Base-by-base conservation (phyloP, 345 rosid species). In the Raphanus sativus region DNA sequence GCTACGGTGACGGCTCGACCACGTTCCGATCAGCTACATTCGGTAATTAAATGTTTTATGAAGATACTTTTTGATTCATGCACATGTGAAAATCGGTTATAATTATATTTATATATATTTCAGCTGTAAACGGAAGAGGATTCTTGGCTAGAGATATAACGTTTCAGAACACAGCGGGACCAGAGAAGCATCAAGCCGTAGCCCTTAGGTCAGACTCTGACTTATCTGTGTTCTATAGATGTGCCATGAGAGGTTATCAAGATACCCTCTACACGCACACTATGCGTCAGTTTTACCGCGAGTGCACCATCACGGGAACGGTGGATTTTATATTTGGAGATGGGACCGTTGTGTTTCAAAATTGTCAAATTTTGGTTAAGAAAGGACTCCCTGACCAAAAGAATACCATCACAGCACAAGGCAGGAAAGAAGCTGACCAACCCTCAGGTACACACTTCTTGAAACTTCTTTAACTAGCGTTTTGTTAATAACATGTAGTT, bases 281-380 rank as follows among this genome's bases (percentile, higher is more conserved):
- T 2, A 87, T 90, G 89, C 91, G 98, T 8, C 98, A 94, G 34
- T 94, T 94, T 72, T 94, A 76, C 80, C 90, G 97, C 0, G 98
- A 94, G 6, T 94, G 98, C 62, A 84, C 78, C 24, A 86, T 94
- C 79, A 77, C 86, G 0, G 99, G 99, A 8, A 95, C 98, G 0
- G 81, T 92, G 12, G 99, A 95, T 69, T 95, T 92, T 84, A 89
- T 95, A 24, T 95, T 89, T 29, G 99, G 99, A 0, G 92, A 92
- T 33, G 99, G 83, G 17, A 68, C 87, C 0, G 94, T 82, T 0
- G 85, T 95, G 25, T 89, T 95, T 81, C 99, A 95, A 70, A 91
- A 90, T 85, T 95, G 98, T 78, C 88, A 70, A 3, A 86, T 95
- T 80, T 80, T 61, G 26, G 86, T 84, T 63, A 87, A 76, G 65